Conservation (phyloP, 1,139 yeast species). For the Scheffersomyces titani region DNA sequence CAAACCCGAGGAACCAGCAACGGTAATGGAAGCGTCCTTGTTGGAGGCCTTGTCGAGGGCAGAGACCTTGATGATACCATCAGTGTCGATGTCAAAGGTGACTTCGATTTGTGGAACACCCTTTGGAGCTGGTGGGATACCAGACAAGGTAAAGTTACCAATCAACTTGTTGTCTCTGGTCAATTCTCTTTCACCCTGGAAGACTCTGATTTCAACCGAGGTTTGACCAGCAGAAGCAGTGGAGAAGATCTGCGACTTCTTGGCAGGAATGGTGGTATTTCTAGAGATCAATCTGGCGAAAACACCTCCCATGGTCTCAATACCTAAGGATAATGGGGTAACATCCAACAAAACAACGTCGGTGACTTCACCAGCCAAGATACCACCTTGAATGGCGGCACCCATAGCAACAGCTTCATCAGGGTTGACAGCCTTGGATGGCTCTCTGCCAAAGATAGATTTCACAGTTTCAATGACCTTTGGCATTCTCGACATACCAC, state of each 20-base stretch:
- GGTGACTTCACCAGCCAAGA: conserved; percentile 96
- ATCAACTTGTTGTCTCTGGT: conserved; percentile 98
- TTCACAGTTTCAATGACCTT: conserved; percentile 97
- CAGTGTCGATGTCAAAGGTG: conserved; percentile 96
- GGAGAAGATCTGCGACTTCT: conserved; percentile 95
- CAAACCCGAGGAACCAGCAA: conserved; percentile 97
- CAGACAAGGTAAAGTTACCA: conserved; percentile 95
- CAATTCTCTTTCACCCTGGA: conserved; percentile 99
- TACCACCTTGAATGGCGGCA: conserved; percentile 99
- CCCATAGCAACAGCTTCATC: conserved; percentile 99
- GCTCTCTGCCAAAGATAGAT: conserved; percentile 88
- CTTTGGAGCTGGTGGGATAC: conserved; percentile 99
- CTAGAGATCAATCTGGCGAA: conserved; percentile 97
- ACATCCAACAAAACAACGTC: conserved; percentile 94
- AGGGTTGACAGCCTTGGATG: conserved; percentile 98
- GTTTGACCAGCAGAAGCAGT: conserved; percentile 99
- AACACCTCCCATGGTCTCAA: conserved; percentile 98
- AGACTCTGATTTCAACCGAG: conserved; percentile 96
- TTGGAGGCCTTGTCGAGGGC: conserved; percentile 98
- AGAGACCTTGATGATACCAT: conserved; percentile 97
- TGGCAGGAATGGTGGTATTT: conserved; percentile 97
- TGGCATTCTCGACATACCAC: conserved; percentile 99
- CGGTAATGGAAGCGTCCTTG: conserved; percentile 98
- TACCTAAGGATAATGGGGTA: conserved; percentile 96
- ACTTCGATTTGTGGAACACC: conserved; percentile 99